Conservation (phyloP, 225 moss, liverwort and hornwort species). For the Takakia lepidozioides region DNA sequence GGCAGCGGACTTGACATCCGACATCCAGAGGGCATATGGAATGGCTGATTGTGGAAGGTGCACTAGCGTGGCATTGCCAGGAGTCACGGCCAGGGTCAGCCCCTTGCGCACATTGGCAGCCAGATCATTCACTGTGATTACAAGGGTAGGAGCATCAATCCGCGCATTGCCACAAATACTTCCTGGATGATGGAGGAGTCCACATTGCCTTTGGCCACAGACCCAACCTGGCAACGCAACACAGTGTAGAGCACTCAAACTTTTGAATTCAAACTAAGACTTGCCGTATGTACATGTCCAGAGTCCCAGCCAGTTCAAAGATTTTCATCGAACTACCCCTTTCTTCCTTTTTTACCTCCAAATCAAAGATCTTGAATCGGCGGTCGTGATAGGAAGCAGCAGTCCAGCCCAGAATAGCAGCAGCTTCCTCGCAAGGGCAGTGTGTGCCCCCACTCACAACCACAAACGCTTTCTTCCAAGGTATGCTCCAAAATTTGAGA, state of each 20-base stretch:
- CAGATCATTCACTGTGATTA: constrained; percentile 59
- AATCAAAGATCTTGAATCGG: constrained; percentile 91
- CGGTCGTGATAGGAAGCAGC: constrained; percentile 63
- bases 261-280: too few species aligned
- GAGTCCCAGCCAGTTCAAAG: too few species aligned
- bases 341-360: constrained; percentile 32
- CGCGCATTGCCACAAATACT: constrained; percentile 66
- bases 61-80: constrained; percentile 46
- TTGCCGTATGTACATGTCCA: too few species aligned
- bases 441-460: constrained; percentile 60
- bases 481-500: constrained; percentile 57
- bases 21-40: constrained; percentile 76
- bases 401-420: constrained; percentile 62
- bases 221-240: constrained; percentile 34
- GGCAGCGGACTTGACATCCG: constrained; percentile 62
- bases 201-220: constrained; percentile 15
- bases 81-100: constrained; percentile 34
- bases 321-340: too few species aligned
- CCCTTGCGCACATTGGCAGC: constrained; percentile 50
- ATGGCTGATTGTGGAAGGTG: constrained; percentile 60
- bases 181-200: constrained; percentile 67
- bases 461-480: constrained; percentile 79
- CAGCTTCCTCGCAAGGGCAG: constrained; percentile 79
- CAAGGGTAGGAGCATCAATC: constrained; percentile 67
- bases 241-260: too few species aligned